Evolutionary conservation across 495 filamentous ascomycete genomes (phyloP), one percentile per base, ranked within the genome.

Genomic region (Aspergillus coremiiformis): DNA sequence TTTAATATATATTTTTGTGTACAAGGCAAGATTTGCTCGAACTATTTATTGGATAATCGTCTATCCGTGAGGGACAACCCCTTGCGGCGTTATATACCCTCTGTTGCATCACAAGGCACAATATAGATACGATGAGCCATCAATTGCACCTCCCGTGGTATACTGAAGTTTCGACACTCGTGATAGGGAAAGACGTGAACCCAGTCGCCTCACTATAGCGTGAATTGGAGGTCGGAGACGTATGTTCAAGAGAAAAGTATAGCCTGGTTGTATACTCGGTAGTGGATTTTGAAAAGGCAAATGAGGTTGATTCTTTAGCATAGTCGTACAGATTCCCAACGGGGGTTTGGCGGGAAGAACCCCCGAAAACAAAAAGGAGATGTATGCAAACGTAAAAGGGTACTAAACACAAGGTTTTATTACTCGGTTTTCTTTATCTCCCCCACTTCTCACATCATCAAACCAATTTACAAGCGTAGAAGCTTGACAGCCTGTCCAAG

Each of bases 401-500:
- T 67, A 69, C 63, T 65, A 69, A 60, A 53, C 57, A 67, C 59
- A 51, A 54, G 46, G 54, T 57, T 67, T 64, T 58, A 67, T 67
- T 66, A 67, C 45, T 50, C 48, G 42, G 44, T 52, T 51, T 54
- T 54, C 53, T 48, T 54, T 43, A 51, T 46, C 15, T 2, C 33
- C 50, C 22, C 46, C 44, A 39, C 42, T 51, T 47, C 44, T 56
- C 44, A 61, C 52, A 23, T 45, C 53, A 23, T 45, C 53, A 23
- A 48, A 23, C 20, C 17, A 35, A 53, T 59, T 77, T 83, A 88
- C 66, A 95, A 72, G 39, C 84, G 80, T 60, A 96, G 76, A 49
- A 96, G 70, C 78, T 94, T 95, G 51, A 81, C 86, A 52, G 87
- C 83, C 67, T 89, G 89, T 53, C 84, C 69, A 64, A 86, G 84